Conservation (phyloP, 257 asterid genomes). For the Mentha longifolia region DNA sequence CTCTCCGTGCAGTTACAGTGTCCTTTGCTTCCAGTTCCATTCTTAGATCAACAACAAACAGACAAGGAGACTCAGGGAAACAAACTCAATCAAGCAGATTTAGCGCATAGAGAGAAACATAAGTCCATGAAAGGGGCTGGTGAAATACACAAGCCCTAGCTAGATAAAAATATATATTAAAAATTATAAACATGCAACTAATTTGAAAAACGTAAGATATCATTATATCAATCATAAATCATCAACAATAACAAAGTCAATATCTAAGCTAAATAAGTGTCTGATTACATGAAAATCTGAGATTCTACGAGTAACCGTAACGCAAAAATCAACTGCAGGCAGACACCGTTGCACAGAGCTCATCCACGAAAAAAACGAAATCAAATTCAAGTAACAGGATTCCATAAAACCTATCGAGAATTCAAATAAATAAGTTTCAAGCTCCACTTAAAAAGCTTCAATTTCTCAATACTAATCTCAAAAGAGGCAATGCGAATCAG, state of each 20-base stretch:
- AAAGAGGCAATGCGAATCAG: neutral
- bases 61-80: slow-evolving; percentile 14
- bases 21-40: slow-evolving; percentile 71
- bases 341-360: neutral
- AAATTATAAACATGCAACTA: too few relatives aligned
- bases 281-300: neutral
- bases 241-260: neutral
- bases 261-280: neutral
- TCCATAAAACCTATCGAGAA: neutral
- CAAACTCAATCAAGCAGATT: neutral
- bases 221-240: neutral
- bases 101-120: neutral
- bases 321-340: neutral
- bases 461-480: neutral
- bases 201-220: neutral
- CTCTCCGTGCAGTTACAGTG: slow-evolving; percentile 75
- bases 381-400: neutral
- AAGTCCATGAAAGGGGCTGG: neutral
- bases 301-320: neutral
- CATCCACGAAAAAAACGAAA: neutral
- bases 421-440: neutral
- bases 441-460: slow-evolving; percentile 15
- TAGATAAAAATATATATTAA: neutral
- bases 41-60: slow-evolving; percentile 43
- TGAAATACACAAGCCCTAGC: slow-evolving; percentile 12